Conservation (phyloP, 2,329 filamentous ascomycete genomes). For the Fusarium lateritium region DNA sequence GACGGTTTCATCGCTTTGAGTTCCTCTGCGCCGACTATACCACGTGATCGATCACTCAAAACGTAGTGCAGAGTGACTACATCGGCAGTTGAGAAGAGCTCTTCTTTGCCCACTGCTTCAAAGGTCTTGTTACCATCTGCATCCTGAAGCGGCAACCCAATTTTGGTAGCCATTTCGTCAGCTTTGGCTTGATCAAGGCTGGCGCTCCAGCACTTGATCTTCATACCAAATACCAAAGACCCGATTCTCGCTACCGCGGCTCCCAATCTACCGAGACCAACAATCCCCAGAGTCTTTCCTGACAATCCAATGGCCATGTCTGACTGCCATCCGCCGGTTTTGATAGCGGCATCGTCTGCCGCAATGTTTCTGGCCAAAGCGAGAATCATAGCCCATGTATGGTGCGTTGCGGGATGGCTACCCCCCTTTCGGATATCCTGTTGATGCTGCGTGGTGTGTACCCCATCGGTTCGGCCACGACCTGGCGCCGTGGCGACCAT, state of each 20-base stretch:
- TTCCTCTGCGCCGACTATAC: background rate
- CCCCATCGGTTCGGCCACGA: background rate
- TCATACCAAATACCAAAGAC: constrained; percentile 2
- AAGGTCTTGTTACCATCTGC: constrained; percentile 7
- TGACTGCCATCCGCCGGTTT: constrained; percentile 5
- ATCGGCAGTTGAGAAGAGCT: constrained; percentile 7
- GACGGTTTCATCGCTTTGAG: background rate
- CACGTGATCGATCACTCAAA: constrained; percentile 1
- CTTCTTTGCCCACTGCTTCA: constrained; percentile 11
- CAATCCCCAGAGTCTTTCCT: background rate
- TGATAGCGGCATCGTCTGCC: background rate
- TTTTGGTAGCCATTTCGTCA: constrained; percentile 45
- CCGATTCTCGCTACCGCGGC: constrained; percentile 7
- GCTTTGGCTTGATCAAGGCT: constrained; percentile 58
- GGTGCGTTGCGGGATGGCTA: background rate
- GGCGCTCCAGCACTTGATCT: constrained; percentile 9
- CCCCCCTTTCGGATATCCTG: constrained; percentile 6
- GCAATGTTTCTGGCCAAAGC: background rate
- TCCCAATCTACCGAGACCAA: background rate
- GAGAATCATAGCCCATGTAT: constrained; percentile 3
- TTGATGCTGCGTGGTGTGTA: background rate
- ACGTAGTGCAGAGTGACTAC: constrained; percentile 16
- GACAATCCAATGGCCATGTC: constrained; percentile 1
- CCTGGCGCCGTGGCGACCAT: background rate
- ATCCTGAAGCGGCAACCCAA: background rate